phyloP scores from a whole-genome alignment of 768 basidiomycete genomes.

The Pulveroboletus sp. region DNA sequence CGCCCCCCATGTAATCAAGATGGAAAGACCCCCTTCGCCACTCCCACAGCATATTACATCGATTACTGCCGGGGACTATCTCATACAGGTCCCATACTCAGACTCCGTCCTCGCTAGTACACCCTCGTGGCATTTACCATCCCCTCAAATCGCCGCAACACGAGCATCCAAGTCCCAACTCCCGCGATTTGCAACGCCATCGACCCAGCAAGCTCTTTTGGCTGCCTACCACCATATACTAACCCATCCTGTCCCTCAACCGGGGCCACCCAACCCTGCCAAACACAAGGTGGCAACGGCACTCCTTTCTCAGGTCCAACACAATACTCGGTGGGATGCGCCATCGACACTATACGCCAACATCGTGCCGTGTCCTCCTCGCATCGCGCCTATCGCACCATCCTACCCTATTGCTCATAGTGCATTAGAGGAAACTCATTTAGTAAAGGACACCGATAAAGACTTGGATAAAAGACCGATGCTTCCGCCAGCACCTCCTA shows the following conservation, averaged over 20 bases:
- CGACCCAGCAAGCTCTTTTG: conserved; percentile 59
- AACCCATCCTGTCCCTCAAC: conserved; percentile 57
- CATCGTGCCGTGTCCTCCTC: conserved; percentile 55
- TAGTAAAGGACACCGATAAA: conserved; percentile 44
- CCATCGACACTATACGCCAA: conserved; percentile 61
- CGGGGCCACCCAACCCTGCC: conserved; percentile 49
- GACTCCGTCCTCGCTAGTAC: conserved; percentile 63
- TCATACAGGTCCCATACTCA: conserved; percentile 67
- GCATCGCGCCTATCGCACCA: conserved; percentile 59
- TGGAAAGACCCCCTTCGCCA: conserved; percentile 35
- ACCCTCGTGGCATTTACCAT: conserved; percentile 68
- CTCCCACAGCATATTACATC: conserved; percentile 41
- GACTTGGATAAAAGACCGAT: conserved; percentile 43
- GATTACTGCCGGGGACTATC: conserved; percentile 56
- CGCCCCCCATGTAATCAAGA: conserved; percentile 27
- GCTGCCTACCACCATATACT: conserved; percentile 74
- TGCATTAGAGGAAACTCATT: conserved; percentile 29
- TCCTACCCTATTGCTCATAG: conserved; percentile 52
- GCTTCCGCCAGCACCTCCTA: conserved; percentile 35
- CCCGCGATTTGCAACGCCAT: conserved; percentile 43
- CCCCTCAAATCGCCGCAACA: conserved; percentile 33
- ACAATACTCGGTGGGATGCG: conserved; percentile 60
- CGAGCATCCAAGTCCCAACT: conserved; percentile 17
- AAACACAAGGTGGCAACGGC: conserved; percentile 77
- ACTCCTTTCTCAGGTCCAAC: conserved; percentile 54